These are phyloP conservation scores for Stromatinia cepivora DNA, from an alignment of 2,329 filamentous ascomycete genomes.

Conservation along the genomic window DNA sequence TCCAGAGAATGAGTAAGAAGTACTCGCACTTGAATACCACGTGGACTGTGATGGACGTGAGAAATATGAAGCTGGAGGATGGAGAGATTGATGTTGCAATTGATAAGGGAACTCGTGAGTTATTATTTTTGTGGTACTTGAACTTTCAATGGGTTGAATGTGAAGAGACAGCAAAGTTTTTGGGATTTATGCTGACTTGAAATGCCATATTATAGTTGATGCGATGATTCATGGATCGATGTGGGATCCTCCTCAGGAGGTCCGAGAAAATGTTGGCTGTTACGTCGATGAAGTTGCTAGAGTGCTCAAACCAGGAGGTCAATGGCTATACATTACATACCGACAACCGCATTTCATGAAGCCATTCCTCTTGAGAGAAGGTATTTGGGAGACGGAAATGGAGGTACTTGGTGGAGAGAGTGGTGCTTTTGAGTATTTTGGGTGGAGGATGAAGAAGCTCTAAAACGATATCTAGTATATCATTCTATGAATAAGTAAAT, in stretches of 20 bases:
- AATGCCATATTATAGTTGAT: slow-evolving; percentile 35
- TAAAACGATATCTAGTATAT: neutral
- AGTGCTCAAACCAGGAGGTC: slow-evolving; percentile 49
- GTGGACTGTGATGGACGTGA: slow-evolving; percentile 54
- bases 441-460: slow-evolving; percentile 6
- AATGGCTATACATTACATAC: slow-evolving; percentile 55
- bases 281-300: slow-evolving; percentile 53
- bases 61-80: slow-evolving; percentile 49
- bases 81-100: slow-evolving; percentile 55
- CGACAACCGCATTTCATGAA: slow-evolving; percentile 56
- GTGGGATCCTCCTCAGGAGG: slow-evolving; percentile 53
- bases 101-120: slow-evolving; percentile 51
- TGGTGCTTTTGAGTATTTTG: slow-evolving; percentile 16
- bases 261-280: slow-evolving; percentile 48
- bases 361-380: slow-evolving; percentile 41
- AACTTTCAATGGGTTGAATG: neutral
- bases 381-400: slow-evolving; percentile 6
- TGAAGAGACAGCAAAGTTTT: neutral
- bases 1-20: slow-evolving; percentile 52
- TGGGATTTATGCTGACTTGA: neutral
- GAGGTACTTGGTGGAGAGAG: slow-evolving; percentile 13
- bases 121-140: neutral
- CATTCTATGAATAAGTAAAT: neutral
- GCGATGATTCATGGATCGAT: slow-evolving; percentile 53
- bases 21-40: slow-evolving; percentile 41